Conservation (phyloP, 2,329 filamentous ascomycete species). For the Chrysoporthe cubensis region DNA sequence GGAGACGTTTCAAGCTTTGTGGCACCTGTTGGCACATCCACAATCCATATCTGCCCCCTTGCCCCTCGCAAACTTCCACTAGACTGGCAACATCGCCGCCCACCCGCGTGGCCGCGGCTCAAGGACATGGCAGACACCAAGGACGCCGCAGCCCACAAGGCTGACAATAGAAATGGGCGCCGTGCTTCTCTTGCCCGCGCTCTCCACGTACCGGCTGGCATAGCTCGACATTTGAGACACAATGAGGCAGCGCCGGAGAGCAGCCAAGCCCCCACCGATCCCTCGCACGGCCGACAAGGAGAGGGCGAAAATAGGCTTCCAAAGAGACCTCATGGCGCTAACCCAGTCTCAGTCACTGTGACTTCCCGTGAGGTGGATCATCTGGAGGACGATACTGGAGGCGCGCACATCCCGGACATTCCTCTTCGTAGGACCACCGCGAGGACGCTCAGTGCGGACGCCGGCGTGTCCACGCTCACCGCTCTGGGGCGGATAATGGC, state of each 20-base stretch:
- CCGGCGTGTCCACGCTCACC: constrained; percentile 11
- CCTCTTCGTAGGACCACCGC: constrained; percentile 24
- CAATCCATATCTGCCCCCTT: neutral
- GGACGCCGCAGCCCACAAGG: constrained; percentile 10
- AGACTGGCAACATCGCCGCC: neutral
- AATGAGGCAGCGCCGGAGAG: neutral
- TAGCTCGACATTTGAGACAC: constrained; percentile 15
- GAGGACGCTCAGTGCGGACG: constrained; percentile 13
- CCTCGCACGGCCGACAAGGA: constrained; percentile 7
- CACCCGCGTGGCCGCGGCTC: constrained; percentile 3
- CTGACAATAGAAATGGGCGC: constrained; percentile 17
- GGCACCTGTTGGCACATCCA: neutral
- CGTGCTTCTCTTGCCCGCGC: constrained; percentile 27
- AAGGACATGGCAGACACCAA: constrained; percentile 24
- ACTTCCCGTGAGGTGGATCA: constrained; percentile 7
- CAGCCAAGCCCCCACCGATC: neutral
- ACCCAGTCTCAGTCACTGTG: neutral
- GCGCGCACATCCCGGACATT: constrained; percentile 26
- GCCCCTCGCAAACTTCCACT: neutral
- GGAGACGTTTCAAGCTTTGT: neutral
- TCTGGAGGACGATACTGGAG: constrained; percentile 11
- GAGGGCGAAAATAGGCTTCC: neutral
- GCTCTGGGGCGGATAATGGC: constrained; percentile 17
- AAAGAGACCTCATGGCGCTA: neutral
- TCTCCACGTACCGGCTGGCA: constrained; percentile 26